Evolutionary conservation across 2,329 filamentous ascomycete genomes (phyloP).

Genomic region (Colletotrichum tamarilloi): DNA sequence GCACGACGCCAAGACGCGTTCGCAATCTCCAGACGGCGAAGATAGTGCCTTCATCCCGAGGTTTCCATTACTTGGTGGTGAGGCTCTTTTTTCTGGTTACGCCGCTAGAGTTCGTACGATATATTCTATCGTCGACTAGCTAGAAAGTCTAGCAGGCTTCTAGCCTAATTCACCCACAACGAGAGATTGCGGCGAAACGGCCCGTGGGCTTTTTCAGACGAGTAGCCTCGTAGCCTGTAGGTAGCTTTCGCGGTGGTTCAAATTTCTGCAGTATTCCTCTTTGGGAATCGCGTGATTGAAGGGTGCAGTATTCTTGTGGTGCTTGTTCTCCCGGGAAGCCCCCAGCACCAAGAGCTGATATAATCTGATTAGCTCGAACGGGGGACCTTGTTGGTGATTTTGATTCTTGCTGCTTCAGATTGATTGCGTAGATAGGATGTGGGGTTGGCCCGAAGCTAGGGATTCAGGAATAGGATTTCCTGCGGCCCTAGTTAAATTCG

Average conservation of each 20-base stretch:
- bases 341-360: neutral
- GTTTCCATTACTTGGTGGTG: neutral
- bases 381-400: neutral
- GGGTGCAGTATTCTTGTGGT: neutral
- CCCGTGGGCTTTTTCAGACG: neutral
- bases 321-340: neutral
- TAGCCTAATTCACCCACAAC: neutral
- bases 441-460: neutral
- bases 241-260: neutral
- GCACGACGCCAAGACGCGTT: constrained; percentile 25
- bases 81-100: neutral
- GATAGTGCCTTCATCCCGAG: neutral
- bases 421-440: neutral
- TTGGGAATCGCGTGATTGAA: neutral
- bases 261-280: neutral
- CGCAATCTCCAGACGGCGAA: neutral
- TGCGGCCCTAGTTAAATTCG: constrained; percentile 9
- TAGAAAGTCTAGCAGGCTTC: neutral
- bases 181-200: neutral
- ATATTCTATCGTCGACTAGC: neutral
- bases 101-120: neutral
- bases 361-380: neutral
- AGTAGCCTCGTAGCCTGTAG: too few species aligned
- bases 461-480: constrained; percentile 12
- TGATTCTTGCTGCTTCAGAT: constrained; percentile 14